Base-by-base conservation (phyloP, 495 filamentous ascomycete species). In the Aspergillus hancockii region DNA sequence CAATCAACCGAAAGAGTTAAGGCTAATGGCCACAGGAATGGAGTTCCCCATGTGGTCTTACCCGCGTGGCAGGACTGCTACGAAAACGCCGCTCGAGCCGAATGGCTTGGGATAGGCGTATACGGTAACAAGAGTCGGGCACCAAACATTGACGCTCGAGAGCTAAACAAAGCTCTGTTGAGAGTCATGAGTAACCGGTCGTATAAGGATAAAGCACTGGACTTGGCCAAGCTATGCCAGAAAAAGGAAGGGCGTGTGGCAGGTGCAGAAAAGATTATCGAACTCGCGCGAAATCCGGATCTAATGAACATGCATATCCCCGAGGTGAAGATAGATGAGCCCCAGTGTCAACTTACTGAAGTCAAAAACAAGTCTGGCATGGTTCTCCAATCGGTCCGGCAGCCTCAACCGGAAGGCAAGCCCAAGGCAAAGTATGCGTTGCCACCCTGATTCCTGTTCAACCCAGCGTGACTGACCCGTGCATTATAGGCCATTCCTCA, bases 61-160 rank as follows among this genome's bases (percentile, higher is more conserved):
- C 79, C 81, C 0, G 71, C 74, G 46, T 82, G 80, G 80, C 67
- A 79, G 10, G 80, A 83, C 52, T 77, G 74, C 32, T 81, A 78
- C 41, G 79, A 81, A 34, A 78, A 77, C 53, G 77, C 81, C 8
- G 75, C 73, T 14, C 65, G 77, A 7, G 78, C 75, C 5, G 76
- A 81, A 59, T 78, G 72, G 63, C 64, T 82, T 0, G 78, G 79
- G 0, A 75, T 84, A 18, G 81, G 81, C 3, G 67, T 80, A 0
- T 78, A 79, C 55, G 80, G 78, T 8, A 82, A 71, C 56, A 63
- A 67, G 47, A 65, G 54, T 8, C 54, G 63, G 0, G 73, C 73
- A 1, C 75, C 74, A 0, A 67, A 67, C 1, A 68, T 74, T 32
- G 60, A 66, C 4, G 68, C 66, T 0, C 51, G 43, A 10, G 70